phyloP scores from a whole-genome alignment of 2,329 filamentous ascomycete species.

The Diaporthe ampelina region DNA sequence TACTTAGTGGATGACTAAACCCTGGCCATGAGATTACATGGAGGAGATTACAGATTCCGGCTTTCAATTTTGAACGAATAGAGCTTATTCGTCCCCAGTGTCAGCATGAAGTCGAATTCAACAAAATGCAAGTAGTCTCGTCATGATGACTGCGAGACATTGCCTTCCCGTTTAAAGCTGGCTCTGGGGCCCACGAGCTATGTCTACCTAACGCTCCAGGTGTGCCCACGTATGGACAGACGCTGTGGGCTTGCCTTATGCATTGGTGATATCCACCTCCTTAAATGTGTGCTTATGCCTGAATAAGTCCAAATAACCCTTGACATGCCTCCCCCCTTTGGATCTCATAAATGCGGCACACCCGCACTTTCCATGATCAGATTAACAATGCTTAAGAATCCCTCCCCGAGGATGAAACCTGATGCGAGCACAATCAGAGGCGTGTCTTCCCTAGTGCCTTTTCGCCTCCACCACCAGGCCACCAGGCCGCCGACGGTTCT shows the following conservation, averaged over 20 bases:
- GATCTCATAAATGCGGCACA: conserved; percentile 78
- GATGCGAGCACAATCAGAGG: conserved; percentile 90
- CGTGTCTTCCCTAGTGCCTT: conserved; percentile 71
- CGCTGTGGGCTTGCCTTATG: too few species aligned
- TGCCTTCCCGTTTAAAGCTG: too few species aligned
- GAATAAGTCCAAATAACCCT: not conserved
- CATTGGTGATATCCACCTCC: not conserved
- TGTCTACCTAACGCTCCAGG: not conserved
- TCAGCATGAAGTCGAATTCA: too few species aligned
- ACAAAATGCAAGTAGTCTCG: too few species aligned
- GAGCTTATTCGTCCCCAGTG: too few species aligned
- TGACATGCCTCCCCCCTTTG: not conserved
- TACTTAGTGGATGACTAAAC: conserved; percentile 51
- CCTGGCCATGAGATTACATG: not conserved
- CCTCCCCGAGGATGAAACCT: conserved; percentile 93
- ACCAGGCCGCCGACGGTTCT: conserved; percentile 82
- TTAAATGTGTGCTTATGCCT: not conserved
- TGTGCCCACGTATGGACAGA: not conserved
- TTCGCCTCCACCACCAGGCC: conserved; percentile 82
- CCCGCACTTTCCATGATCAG: conserved; percentile 81
- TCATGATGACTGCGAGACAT: too few species aligned
- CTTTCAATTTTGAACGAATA: too few species aligned
- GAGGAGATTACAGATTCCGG: not conserved
- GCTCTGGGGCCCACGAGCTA: not conserved
- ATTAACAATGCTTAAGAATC: conserved; percentile 92